phyloP scores from a whole-genome alignment of 75 land plant genomes.

The Cunninghamia lanceolata region DNA sequence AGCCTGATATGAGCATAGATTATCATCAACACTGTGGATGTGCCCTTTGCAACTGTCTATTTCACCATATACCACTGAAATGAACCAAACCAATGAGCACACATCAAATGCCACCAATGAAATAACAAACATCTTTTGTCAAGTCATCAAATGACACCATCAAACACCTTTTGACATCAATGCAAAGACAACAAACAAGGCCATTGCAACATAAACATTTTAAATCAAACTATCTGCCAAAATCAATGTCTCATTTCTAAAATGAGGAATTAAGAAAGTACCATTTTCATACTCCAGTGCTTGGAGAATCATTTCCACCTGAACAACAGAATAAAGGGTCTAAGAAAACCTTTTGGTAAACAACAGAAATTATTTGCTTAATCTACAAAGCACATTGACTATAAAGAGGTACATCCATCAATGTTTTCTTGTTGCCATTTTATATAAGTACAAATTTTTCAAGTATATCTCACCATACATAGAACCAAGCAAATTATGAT shows the following conservation, averaged over 20 bases:
- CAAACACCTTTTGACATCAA: no score
- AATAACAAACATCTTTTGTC: no score
- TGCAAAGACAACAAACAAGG: no score
- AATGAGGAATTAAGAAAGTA: constrained; percentile 16
- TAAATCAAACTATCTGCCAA: constrained; percentile 1
- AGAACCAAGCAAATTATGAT: background rate
- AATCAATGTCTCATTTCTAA: background rate
- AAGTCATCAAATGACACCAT: no score
- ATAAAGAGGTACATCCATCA: background rate
- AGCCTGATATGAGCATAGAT: no score
- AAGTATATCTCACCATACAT: background rate
- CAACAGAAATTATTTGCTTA: background rate
- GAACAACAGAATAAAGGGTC: constrained; percentile 8
- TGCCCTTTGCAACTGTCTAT: no score
- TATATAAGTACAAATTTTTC: background rate
- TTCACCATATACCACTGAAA: no score
- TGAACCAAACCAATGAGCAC: no score
- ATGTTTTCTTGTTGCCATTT: background rate
- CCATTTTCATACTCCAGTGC: constrained; percentile 90
- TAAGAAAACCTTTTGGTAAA: background rate
- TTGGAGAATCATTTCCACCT: constrained; percentile 96
- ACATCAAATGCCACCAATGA: no score
- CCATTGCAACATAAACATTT: no score
- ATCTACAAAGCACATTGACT: background rate
- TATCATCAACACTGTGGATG: no score